Percentiles rank a stretch among this genome's conserved stretches.
These are phyloP conservation scores for Cenchrus americanus DNA, from an alignment of 176 grass and related monocot species.

Conservation along the genomic window DNA sequence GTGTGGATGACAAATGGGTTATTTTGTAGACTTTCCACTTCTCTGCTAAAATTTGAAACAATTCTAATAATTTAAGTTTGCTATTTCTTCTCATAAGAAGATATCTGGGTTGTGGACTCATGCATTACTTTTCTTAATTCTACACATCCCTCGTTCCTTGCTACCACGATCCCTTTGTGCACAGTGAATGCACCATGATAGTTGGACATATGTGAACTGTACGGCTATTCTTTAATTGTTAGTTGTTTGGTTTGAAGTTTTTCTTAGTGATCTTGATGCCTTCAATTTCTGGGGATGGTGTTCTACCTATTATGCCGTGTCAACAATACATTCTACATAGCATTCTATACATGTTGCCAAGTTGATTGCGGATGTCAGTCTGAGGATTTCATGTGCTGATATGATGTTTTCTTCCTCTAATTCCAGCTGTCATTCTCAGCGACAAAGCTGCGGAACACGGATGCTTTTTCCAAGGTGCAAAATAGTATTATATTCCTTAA, in stretches of 20 bases:
- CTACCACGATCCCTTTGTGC: neutral
- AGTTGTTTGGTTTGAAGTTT: neutral
- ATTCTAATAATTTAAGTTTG: neutral
- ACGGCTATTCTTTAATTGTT: slow-evolving; percentile 6
- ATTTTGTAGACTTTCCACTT: neutral
- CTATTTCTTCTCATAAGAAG: neutral
- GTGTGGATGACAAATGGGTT: too few species aligned
- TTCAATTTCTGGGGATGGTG: neutral
- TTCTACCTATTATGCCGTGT: neutral
- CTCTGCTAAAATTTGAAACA: neutral
- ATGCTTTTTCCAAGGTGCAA: slow-evolving; percentile 85
- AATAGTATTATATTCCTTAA: slow-evolving; percentile 1
- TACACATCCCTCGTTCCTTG: neutral
- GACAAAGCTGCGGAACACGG: slow-evolving; percentile 67
- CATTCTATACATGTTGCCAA: slow-evolving; percentile 21
- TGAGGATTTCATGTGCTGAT: slow-evolving; percentile 24
- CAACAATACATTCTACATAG: neutral
- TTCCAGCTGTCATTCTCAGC: slow-evolving; percentile 88
- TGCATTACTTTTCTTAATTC: slow-evolving; percentile 13
- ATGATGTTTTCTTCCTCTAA: slow-evolving; percentile 22
- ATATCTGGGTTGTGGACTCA: neutral
- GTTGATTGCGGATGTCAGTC: slow-evolving; percentile 8
- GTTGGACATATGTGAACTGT: neutral
- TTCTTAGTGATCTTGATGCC: slow-evolving; percentile 13
- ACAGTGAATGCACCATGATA: neutral